These are phyloP conservation scores for Cystobasidium slooffiae DNA, from an alignment of 1,284 basidiomycete species.

Conservation along the genomic window DNA sequence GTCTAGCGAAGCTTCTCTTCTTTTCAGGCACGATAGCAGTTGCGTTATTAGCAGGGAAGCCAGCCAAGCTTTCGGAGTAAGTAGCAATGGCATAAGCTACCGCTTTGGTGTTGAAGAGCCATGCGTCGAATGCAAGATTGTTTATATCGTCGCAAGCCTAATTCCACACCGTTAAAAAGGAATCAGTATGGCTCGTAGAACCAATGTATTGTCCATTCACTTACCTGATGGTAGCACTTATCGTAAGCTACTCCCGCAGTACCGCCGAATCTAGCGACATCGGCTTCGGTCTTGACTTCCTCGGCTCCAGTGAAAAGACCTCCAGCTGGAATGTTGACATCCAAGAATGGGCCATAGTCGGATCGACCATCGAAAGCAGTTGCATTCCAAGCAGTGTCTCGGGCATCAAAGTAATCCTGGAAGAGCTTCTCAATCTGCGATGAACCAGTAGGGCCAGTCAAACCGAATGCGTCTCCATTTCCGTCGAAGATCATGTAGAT, in stretches of 20 bases:
- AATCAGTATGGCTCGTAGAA: no score
- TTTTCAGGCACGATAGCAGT: slow-evolving; percentile 20
- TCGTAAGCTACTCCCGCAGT: slow-evolving; percentile 22
- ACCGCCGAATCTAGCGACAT: slow-evolving; percentile 26
- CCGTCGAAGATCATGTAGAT: slow-evolving; percentile 35
- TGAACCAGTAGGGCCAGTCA: slow-evolving; percentile 23
- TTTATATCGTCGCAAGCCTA: slow-evolving; percentile 35
- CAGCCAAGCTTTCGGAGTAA: slow-evolving; percentile 15
- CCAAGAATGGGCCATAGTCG: slow-evolving; percentile 38
- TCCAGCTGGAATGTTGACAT: slow-evolving; percentile 27
- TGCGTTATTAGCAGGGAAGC: slow-evolving; percentile 39
- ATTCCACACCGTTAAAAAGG: no score
- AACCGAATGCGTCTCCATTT: slow-evolving; percentile 25
- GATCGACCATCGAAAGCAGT: slow-evolving; percentile 34
- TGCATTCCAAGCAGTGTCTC: slow-evolving; percentile 7
- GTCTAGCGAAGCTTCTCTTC: slow-evolving; percentile 26
- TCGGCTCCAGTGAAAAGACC: slow-evolving; percentile 37
- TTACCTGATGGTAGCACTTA: slow-evolving; percentile 31
- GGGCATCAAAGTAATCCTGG: slow-evolving; percentile 12
- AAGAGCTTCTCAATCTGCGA: slow-evolving; percentile 30
- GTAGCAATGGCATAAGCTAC: slow-evolving; percentile 29
- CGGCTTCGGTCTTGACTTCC: slow-evolving; percentile 34
- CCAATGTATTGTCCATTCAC: no score
- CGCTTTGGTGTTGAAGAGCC: slow-evolving; percentile 30
- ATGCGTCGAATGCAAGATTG: slow-evolving; percentile 28